Percentiles rank a stretch among this genome's conserved stretches.
Conservation (phyloP, 1,139 yeast species). For the Wickerhamiella infanticola region DNA sequence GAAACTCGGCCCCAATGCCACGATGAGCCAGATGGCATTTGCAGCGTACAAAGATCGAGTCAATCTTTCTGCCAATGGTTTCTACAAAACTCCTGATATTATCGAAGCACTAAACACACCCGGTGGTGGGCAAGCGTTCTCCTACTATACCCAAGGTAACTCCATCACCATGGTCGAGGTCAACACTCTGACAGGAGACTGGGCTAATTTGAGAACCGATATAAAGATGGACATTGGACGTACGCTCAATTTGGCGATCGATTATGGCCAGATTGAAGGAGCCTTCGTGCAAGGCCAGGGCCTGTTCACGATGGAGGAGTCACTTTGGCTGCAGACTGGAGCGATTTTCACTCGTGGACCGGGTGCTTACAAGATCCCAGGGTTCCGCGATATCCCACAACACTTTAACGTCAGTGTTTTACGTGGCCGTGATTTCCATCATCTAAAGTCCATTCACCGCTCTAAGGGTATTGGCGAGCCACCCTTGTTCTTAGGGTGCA, state of each 20-base stretch:
- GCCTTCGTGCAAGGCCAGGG: conserved; percentile 36
- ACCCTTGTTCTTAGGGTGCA: conserved; percentile 30
- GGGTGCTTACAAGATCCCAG: conserved; percentile 35
- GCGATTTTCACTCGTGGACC: conserved; percentile 32
- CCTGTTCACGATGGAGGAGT: conserved; percentile 32
- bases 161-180: conserved; percentile 30
- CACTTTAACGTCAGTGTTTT: conserved; percentile 28
- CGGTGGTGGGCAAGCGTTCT: conserved; percentile 30
- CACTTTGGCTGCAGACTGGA: conserved; percentile 30
- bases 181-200: conserved; percentile 33
- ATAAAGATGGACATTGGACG: conserved; percentile 35
- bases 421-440: conserved; percentile 28
- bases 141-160: conserved; percentile 32
- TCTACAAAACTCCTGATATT: conserved; percentile 34
- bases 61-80: conserved; percentile 33
- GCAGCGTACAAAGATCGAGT: conserved; percentile 31
- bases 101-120: conserved; percentile 27
- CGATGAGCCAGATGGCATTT: conserved; percentile 27
- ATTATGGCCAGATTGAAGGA: conserved; percentile 35
- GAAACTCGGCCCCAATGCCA: conserved; percentile 24
- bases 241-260: conserved; percentile 32
- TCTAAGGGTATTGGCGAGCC: conserved; percentile 36
- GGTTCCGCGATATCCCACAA: conserved; percentile 32
- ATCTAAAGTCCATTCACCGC: conserved; percentile 29
- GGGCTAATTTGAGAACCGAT: conserved; percentile 29